Evolutionary conservation across 2,329 filamentous ascomycete species (phyloP), one percentile per base, ranked within the genome.

Genomic region (Fusarium equiseti): DNA sequence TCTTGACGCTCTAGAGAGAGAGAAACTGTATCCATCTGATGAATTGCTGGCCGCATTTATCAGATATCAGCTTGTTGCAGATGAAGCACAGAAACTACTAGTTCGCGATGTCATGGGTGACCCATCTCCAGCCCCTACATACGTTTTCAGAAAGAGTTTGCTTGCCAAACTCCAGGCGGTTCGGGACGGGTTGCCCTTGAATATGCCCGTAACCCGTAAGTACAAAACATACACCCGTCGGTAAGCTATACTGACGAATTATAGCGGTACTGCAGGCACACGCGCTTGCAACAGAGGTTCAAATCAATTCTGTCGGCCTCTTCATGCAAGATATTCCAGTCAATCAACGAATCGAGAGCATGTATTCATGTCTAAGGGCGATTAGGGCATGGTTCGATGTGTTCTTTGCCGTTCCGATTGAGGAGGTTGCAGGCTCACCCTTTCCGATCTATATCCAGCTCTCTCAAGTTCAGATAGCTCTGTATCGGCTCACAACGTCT

Each of bases 1-100:
- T 38, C 78, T 90, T 2, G 76, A 81, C 7, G 68, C 81, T 3
- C 77, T 91, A 1, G 78, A 81, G 7, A 78, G 82, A 18, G 77
- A 81, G 3, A 81, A 81, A 10, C 85, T 89, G 59, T 80, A 80
- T 26, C 78, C 82, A 0, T 81, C 82, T 3, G 89, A 91, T 72
- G 79, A 81, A 29, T 70, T 87, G 3, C 79, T 91, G 2, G 75
- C 73, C 5, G 55, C 77, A 2, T 71, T 81, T 13, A 59, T 81
- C 24, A 79, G 75, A 27, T 73, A 83, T 13, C 82, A 84, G 60
- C 78, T 81, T 13, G 73, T 85, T 12, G 70, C 76, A 40, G 82
- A 85, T n/a, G 80, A 81, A 54, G 78, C 78, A 6, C 77, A 79
- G 43, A 76, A 75, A 50, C 67, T 80, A 1, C 58, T 80, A 3